A percentile compares a stretch with the other conserved stretches of the same genome.
Conservation (phyloP, 495 filamentous ascomycete genomes). For the Hyphodiscus hymeniophilus region DNA sequence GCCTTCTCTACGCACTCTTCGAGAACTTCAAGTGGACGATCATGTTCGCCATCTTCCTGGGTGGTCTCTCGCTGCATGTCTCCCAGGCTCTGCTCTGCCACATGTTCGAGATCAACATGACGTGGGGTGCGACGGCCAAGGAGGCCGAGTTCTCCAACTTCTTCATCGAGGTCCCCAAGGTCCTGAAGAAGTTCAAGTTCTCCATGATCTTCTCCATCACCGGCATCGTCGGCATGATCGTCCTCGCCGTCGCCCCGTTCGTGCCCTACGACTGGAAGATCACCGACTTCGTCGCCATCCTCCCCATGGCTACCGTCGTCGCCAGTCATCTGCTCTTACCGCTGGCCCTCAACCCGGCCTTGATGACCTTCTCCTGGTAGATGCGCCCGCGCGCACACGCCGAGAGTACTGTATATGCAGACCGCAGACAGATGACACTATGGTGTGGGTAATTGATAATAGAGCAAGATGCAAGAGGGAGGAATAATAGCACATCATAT, state of each 20-base stretch:
- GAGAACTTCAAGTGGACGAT: conserved; percentile 71
- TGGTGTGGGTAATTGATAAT: no score
- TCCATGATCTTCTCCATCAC: conserved; percentile 57
- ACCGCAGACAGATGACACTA: no score
- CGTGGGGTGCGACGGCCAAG: conserved; percentile 63
- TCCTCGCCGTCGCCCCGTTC: conserved; percentile 55
- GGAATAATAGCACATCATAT: no score
- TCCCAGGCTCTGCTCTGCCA: conserved; percentile 59
- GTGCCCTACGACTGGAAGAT: conserved; percentile 63
- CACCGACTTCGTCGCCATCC: conserved; percentile 69
- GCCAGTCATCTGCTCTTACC: conserved; percentile 63
- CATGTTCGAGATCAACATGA: conserved; percentile 68
- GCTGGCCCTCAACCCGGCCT: conserved; percentile 64
- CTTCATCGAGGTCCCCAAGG: conserved; percentile 72
- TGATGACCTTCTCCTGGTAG: conserved; percentile 76
- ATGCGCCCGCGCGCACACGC: background rate
- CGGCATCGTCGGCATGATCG: conserved; percentile 56
- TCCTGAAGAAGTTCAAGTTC: conserved; percentile 70
- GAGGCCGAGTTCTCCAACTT: conserved; percentile 70
- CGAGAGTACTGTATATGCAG: no score
- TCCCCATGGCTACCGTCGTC: conserved; percentile 68
- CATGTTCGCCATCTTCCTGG: conserved; percentile 60
- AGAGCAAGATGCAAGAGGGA: no score
- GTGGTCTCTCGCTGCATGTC: conserved; percentile 61
- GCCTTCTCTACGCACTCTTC: conserved; percentile 43